These are phyloP conservation scores for Neurospora sp. DNA, from an alignment of 2,329 filamentous ascomycete genomes.

Conservation along the genomic window DNA sequence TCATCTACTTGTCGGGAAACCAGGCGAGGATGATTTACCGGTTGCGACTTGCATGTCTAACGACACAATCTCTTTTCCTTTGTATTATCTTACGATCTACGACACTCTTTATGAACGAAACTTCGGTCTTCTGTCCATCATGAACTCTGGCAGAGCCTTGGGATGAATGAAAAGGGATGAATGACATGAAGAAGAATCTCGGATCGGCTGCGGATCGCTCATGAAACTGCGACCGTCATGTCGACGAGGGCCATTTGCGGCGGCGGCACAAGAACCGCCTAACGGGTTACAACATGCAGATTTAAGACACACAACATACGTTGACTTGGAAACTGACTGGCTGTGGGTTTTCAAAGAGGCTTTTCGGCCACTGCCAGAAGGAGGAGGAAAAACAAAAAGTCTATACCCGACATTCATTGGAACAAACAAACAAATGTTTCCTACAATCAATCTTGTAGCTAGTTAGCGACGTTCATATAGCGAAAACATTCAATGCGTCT, in stretches of 20 bases:
- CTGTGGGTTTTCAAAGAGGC: not conserved
- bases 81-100: conserved; percentile 1
- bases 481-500: not conserved
- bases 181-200: not conserved
- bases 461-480: not conserved
- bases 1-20: not conserved
- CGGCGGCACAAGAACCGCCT: not conserved
- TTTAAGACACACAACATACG: not conserved
- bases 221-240: conserved; percentile 1
- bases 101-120: conserved; percentile 4
- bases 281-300: not conserved
- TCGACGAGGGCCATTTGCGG: not conserved
- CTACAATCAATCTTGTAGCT: not conserved
- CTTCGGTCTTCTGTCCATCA: conserved; percentile 1
- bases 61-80: conserved; percentile 4
- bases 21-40: not conserved
- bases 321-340: not conserved
- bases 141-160: conserved; percentile 1
- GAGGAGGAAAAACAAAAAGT: not conserved
- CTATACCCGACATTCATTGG: not conserved
- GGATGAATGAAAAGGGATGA: not conserved
- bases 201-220: conserved; percentile 2
- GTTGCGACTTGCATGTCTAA: conserved; percentile 3
- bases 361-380: not conserved
- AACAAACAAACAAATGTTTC: not conserved